Base-by-base conservation (phyloP, 1,139 yeast species). In the Blastobotrys serpentis region DNA sequence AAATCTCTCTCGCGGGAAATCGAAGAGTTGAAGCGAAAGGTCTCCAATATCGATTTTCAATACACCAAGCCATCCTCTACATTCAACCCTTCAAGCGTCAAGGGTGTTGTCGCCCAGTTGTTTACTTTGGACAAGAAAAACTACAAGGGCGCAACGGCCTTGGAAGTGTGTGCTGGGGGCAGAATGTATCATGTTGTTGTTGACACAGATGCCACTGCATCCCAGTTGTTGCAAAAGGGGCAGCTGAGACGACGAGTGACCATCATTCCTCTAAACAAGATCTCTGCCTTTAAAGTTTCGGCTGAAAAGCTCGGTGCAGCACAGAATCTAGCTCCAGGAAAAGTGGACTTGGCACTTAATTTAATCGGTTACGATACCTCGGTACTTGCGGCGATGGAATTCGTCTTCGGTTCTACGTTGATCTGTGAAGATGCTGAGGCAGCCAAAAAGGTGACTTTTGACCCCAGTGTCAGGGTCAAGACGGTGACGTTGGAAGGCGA, bases 401-500 rank as follows among this genome's bases (percentile, higher is more conserved):
- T 81, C 60, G 88, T 92, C 25, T 94, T 94, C 69, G 98, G 98
- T 3, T 74, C 80, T 18, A 87, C 95, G 11, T 76, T 94, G 43
- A 78, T 94, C 40, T 92, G 98, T 68, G 72, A 80, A 26, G 95
- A 89, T 67, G 86, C 96, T 0, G 84, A 86, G 23, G 82, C 95
- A 0, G 98, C 98, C 1, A 86, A 90, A 59, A 72, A 75, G 43
- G 85, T 92, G 2, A 89, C 98, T 0, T 94, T 90, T 66, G 82
- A 90, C 64, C 94, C 92, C 0, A 75, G 79, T 51, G 81, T 92
- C 11, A 76, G 87, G 55, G 75, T 90, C 0, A 81, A 92, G 60
- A 84, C 96, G n/a, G 90, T 94, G 11, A 94, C 99, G 0, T 66
- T 86, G 37, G 94, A 90, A 47, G 99, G 98, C 43, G 98, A 92